Base-by-base conservation (phyloP, 495 filamentous ascomycete species). In the Aspergillus funiculosus region DNA sequence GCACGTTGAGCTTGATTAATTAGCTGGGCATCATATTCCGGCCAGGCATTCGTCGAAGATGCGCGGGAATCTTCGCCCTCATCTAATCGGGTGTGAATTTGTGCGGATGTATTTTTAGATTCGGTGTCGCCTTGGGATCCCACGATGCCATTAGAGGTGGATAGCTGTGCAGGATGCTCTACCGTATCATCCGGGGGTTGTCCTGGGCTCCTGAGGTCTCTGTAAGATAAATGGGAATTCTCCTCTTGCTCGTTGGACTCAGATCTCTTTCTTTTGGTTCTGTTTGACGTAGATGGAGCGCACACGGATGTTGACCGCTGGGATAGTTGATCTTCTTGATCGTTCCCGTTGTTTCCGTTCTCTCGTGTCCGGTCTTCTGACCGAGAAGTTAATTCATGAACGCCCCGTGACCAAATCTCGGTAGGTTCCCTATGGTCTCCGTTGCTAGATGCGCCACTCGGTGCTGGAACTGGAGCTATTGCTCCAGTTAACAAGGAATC, bases 251-350 rank as follows among this genome's bases (percentile, higher is more conserved):
- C 67, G 15, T 50, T 38, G 3, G 69, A 73, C 31, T 61, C 59
- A 1, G 68, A 73, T 32, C 69, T 61, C 43, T 69, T 73, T 31
- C 69, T 61, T 47, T 73, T 73, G 40, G 58, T 59, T 42, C 50
- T 57, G 39, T 19, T 61, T 14, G 43, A 39, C 36, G 50, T 39
- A 28, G 64, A 48, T 10, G 55, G 34, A 34, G 54, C 40, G 36
- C 50, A 29, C 6, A 36, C 47, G 15, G 61, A 62, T 31, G 63
- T 53, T 5, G 67, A 58, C 48, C 57, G 50, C 36, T 52, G 53
- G 10, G 53, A 62, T 27, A 39, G 41, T 46, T 48, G 41, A 50
- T 60, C 59, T 9, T 63, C 60, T 19, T 49, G 49, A 31, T 61
- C 59, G 18, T 50, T 39, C 14, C 39, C 43, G 4, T 38, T 19